Evolutionary conservation across 768 basidiomycete genomes (phyloP).

Genomic region (Trametes maxima): DNA sequence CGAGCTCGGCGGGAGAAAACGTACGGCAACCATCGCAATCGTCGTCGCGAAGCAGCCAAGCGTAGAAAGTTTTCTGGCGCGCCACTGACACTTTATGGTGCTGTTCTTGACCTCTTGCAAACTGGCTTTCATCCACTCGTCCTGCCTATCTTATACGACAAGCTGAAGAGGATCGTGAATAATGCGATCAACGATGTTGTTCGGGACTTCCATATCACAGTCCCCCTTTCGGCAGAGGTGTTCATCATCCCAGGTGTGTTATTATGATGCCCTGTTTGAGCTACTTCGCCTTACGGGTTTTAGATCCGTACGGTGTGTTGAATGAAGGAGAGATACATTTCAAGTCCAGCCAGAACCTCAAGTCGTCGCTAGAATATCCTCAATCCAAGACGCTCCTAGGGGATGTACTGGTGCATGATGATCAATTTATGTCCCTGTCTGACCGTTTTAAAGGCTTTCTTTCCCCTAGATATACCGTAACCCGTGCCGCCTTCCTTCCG

Average conservation of each 20-base stretch:
- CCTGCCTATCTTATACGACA: conserved; percentile 42
- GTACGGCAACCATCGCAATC: not conserved
- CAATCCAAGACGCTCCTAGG: conserved; percentile 53
- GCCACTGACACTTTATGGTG: conserved; percentile 38
- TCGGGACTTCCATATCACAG: conserved; percentile 59
- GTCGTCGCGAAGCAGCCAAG: not conserved
- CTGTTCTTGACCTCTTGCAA: conserved; percentile 58
- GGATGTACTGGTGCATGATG: conserved; percentile 57
- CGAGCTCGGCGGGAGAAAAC: too few relatives aligned
- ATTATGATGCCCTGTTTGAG: not conserved
- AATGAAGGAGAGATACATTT: conserved; percentile 67
- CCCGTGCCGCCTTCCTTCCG: conserved; percentile 69
- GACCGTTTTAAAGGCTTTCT: not conserved
- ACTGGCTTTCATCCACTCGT: conserved; percentile 61
- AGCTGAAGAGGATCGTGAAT: conserved; percentile 50
- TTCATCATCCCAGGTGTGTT: conserved; percentile 68
- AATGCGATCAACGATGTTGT: conserved; percentile 48
- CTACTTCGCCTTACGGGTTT: not conserved
- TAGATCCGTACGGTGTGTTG: conserved; percentile 70
- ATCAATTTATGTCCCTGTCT: too few relatives aligned
- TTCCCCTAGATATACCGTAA: conserved; percentile 50
- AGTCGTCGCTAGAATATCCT: conserved; percentile 35
- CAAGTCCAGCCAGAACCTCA: conserved; percentile 40
- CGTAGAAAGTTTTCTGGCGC: conserved; percentile 17
- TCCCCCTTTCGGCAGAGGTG: conserved; percentile 54